Base-by-base conservation (phyloP, 179 eudicot species). In the Actinidia arguta region DNA sequence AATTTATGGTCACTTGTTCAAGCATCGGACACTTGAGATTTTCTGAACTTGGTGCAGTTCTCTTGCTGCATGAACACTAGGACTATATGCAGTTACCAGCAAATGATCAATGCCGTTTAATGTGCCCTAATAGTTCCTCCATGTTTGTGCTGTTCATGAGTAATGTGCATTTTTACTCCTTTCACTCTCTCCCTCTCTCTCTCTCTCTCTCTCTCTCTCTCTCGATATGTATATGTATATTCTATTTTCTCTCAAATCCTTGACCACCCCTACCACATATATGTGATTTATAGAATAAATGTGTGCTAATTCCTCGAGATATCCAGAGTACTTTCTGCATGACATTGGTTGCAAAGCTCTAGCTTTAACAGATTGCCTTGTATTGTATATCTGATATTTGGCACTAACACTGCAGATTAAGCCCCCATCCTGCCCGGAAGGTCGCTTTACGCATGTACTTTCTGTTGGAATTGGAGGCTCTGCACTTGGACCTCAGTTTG, bases 401-500 rank as follows among this genome's bases (percentile, higher is more conserved):
- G 58, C 20, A 11, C 36, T 83, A 66, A 22, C 51, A 52, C 61
- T 87, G 85, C 96, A 96, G 99, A 93, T 96, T 86, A 90, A 73
- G 75, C 90, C 97, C 42, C 98, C 96, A 8, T 71, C 92, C 71
- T 73, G 79, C 70, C 80, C 86, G 4, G 92, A 88, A 20, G 95
- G 80, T 36, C 83, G 81, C 16, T 96, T 95, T 80, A 96, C 94
- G 50, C 98, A 95, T 83, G 84, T 96, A 63, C 98, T 93, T 76
- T 96, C 96, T 76, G 93, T 96, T 74, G 99, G 99, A 31, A 96
- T 96, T 68, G 99, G 99, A 76, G 99, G 99, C 80, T 96, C 99
- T 74, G 98, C 99, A 62, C 93, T 95, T n/a, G 99, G 99, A 55
- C 99, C 99, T 71, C 98, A 96, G 86, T 96, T 96, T 92, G 98